phyloP scores from a whole-genome alignment of 148 eudicot species.

The Linanthus parryae region DNA sequence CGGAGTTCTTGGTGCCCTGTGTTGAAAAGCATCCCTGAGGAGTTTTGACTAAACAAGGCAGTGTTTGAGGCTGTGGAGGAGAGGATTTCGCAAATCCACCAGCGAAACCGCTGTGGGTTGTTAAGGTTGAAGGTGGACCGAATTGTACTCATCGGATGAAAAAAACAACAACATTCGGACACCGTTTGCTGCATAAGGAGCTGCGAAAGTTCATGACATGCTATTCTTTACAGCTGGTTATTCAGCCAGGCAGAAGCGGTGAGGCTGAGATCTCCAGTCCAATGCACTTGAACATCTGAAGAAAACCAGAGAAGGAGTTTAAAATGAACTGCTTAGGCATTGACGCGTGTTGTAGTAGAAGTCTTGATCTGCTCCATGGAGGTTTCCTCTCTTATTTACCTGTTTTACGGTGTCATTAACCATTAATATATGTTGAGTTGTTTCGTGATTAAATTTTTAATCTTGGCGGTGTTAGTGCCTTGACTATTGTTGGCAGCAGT shows the following conservation, averaged over 20 bases:
- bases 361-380: too few relatives aligned
- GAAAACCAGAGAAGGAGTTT: constrained; percentile 24
- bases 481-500: too few relatives aligned
- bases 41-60: too few relatives aligned
- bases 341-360: neutral
- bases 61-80: constrained; percentile 43
- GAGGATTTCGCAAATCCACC: constrained; percentile 43
- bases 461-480: too few relatives aligned
- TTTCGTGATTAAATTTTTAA: too few relatives aligned
- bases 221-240: constrained; percentile 39
- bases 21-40: too few relatives aligned
- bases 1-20: too few relatives aligned
- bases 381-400: too few relatives aligned
- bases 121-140: constrained; percentile 46
- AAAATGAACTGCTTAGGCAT: neutral
- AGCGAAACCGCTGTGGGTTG: constrained; percentile 38
- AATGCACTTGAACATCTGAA: constrained; percentile 44
- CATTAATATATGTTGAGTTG: too few relatives aligned
- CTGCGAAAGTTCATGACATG: constrained; percentile 40
- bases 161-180: constrained; percentile 27
- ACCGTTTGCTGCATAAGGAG: constrained; percentile 38
- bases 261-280: constrained; percentile 37
- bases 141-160: constrained; percentile 46
- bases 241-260: constrained; percentile 30
- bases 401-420: too few relatives aligned